Conservation (phyloP, 1,139 yeast genomes). For the Sugiyamaella grinbergsii region DNA sequence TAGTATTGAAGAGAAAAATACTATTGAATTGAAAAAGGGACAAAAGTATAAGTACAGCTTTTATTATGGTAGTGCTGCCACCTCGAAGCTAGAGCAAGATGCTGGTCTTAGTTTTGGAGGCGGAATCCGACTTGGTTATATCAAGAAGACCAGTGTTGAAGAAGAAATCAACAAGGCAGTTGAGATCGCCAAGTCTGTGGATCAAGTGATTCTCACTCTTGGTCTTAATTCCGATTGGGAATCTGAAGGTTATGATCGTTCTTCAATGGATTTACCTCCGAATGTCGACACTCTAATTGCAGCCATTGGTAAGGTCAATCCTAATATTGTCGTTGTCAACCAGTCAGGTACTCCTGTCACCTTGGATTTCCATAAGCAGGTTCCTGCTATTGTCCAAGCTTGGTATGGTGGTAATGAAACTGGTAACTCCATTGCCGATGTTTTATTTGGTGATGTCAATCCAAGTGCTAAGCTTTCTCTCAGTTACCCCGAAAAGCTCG, state of each 20-base stretch:
- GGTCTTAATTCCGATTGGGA: slow-evolving; percentile 57
- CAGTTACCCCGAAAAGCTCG: slow-evolving; percentile 54
- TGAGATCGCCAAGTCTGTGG: slow-evolving; percentile 49
- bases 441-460: slow-evolving; percentile 62
- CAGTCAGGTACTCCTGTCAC: slow-evolving; percentile 67
- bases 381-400: slow-evolving; percentile 54
- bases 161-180: slow-evolving; percentile 47
- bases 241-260: slow-evolving; percentile 55
- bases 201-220: slow-evolving; percentile 50
- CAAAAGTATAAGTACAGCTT: slow-evolving; percentile 49
- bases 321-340: slow-evolving; percentile 56
- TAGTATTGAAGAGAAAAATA: slow-evolving; percentile 52
- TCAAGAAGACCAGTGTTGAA: slow-evolving; percentile 26
- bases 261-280: slow-evolving; percentile 51
- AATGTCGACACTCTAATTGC: slow-evolving; percentile 51
- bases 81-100: slow-evolving; percentile 41
- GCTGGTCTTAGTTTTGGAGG: slow-evolving; percentile 46
- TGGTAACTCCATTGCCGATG: slow-evolving; percentile 58
- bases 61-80: slow-evolving; percentile 56
- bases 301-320: slow-evolving; percentile 52
- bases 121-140: slow-evolving; percentile 31
- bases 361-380: slow-evolving; percentile 57
- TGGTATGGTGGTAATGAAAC: slow-evolving; percentile 54
- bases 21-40: slow-evolving; percentile 47
- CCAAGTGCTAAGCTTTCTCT: slow-evolving; percentile 67